Evolutionary conservation across 2,329 filamentous ascomycete genomes (phyloP), one percentile per base, ranked within the genome.

Genomic region (Neonectria magnoliae): DNA sequence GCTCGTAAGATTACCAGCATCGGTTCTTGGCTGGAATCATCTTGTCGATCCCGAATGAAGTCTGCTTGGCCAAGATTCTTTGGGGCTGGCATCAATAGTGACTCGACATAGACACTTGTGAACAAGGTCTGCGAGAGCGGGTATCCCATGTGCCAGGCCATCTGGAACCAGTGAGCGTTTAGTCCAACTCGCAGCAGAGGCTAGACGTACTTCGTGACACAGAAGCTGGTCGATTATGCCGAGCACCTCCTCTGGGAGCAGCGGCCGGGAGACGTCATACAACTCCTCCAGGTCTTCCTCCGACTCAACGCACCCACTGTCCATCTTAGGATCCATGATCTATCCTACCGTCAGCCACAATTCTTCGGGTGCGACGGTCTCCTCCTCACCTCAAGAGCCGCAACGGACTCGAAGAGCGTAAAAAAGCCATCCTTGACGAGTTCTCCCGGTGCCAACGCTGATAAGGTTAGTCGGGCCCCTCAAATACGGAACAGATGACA

Each of bases 321-420:
- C 96, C 96, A 99, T 99, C 81, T 98, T 99, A 1, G 93, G 90
- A 76, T 99, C 96, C 93, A 98, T 98, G 73, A 99, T 97, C 96
- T 99, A n/a, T 18, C 4, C 6, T 9, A 9, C 22, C 29, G 22
- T 64, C 51, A 59, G 56, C 31, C 36, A 45, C 22, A 14, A 13
- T 18, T 98, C 80, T 98, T 98, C 1, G 92, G 90, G 76, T 98
- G 95, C 93, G 97, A 97, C 72, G 98, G 97, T 42, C 95, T 98
- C 25, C 9, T 20, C 22, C 41, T 66, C 80, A 87, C 89, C 87
- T 96, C 93, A 22, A 96, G 85, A 71, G 93, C 93, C 67, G 93
- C 93, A 71, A 99, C 96, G 53, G 94, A 91, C 81, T 98, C 96
- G 72, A 97, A 98, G 5, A 99, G 85, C 1, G 94, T 97, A 75